Evolutionary conservation across 2,329 filamentous ascomycete species (phyloP).

Genomic region (Ophiostoma novo-ulmi): DNA sequence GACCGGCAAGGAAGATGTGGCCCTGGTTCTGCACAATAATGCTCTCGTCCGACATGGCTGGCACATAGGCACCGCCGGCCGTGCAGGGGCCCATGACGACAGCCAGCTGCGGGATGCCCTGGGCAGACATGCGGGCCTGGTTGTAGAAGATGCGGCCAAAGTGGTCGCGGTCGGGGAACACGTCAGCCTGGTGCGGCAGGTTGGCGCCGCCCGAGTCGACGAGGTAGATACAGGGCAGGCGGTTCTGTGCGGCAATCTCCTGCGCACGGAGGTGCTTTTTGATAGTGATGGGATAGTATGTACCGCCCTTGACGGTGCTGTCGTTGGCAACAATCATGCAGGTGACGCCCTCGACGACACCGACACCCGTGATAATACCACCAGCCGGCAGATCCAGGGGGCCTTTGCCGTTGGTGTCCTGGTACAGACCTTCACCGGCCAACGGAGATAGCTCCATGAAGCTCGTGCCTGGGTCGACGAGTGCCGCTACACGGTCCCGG

Average conservation of each 20-base stretch:
- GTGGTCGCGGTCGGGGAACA: conserved; percentile 91
- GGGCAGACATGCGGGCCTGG: conserved; percentile 85
- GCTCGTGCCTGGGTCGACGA: conserved; percentile 82
- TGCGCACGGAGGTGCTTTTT: conserved; percentile 96
- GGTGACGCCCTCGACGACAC: conserved; percentile 80
- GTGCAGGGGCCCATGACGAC: conserved; percentile 98
- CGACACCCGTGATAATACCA: conserved; percentile 88
- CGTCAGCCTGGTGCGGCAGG: conserved; percentile 88
- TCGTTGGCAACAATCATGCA: conserved; percentile 95
- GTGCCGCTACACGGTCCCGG: conserved; percentile 76
- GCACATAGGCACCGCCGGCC: conserved; percentile 90
- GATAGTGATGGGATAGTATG: conserved; percentile 94
- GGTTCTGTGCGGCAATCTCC: conserved; percentile 84
- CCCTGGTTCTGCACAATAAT: conserved; percentile 95
- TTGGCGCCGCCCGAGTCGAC: conserved; percentile 96
- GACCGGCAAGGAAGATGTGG: conserved; percentile 95
- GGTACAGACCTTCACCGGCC: conserved; percentile 80
- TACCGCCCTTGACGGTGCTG: conserved; percentile 94
- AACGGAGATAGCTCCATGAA: conserved; percentile 94
- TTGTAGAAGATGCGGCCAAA: conserved; percentile 99
- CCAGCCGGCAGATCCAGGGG: conserved; percentile 62
- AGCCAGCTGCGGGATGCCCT: conserved; percentile 86
- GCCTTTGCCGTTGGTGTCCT: conserved; percentile 58
- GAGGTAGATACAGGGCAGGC: conserved; percentile 81
- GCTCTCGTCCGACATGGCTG: conserved; percentile 94